Conservation (phyloP, 2,329 filamentous ascomycete species). For the Fonsecaea pugnacius region DNA sequence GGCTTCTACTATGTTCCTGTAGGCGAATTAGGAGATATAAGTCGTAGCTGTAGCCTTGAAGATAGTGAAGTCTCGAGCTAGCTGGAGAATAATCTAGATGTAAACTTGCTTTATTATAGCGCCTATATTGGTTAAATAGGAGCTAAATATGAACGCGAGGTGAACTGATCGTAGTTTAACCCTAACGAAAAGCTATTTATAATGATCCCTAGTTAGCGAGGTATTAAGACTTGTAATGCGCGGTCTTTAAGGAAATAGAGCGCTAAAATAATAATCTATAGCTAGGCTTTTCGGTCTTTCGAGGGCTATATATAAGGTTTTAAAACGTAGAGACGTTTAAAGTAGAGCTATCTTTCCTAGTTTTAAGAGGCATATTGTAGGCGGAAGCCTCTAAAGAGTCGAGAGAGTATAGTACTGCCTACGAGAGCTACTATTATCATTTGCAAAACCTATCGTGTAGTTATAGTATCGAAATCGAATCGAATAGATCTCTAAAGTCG, state of each 20-base stretch:
- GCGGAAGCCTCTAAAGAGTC: not conserved
- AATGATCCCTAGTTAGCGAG: conserved; percentile 10
- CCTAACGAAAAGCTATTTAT: not conserved
- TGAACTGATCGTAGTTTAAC: not conserved
- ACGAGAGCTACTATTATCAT: not conserved
- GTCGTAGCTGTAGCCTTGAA: conserved; percentile 2
- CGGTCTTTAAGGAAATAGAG: conserved; percentile 7
- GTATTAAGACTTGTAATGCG: conserved; percentile 10
- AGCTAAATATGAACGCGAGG: not conserved
- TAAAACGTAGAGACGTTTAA: not conserved
- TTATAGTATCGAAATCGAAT: not conserved
- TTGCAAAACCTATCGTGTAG: not conserved
- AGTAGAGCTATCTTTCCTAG: not conserved
- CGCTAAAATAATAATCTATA: conserved; percentile 7
- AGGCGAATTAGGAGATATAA: conserved; percentile 1
- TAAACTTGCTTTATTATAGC: conserved; percentile 3
- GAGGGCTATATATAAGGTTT: conserved; percentile 10
- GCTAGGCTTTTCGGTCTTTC: conserved; percentile 6
- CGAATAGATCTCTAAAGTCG: not conserved
- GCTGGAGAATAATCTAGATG: conserved; percentile 9
- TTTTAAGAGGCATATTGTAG: not conserved
- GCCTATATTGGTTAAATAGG: not conserved
- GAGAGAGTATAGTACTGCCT: not conserved
- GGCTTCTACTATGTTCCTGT: conserved; percentile 7
- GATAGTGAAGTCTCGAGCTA: conserved; percentile 11